Percentiles rank a stretch among this genome's conserved stretches.
phyloP scores from a whole-genome alignment of 108 stramenopile genomes.

The Craspedostauros australis region DNA sequence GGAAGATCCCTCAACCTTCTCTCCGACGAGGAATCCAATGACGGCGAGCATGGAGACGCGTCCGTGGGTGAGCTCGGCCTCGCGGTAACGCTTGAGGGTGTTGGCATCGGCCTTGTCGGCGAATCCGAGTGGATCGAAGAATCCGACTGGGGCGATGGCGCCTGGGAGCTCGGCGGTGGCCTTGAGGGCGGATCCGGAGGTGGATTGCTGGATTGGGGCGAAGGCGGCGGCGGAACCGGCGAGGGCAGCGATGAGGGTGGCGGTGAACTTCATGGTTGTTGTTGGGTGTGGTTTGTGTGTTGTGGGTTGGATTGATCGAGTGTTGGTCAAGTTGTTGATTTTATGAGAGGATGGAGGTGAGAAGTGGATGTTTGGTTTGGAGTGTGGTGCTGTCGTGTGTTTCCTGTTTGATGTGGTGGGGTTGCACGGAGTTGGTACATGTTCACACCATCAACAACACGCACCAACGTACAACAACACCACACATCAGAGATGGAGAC shows the following conservation, averaged over 20 bases:
- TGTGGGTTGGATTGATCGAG: not conserved
- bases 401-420: no score
- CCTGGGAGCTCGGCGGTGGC: constrained; percentile 32
- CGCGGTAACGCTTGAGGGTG: constrained; percentile 73
- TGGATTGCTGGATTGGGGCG: constrained; percentile 19
- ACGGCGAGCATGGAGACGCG: constrained; percentile 71
- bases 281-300: not conserved
- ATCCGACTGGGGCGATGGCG: constrained; percentile 36
- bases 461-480: no score
- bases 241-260: constrained; percentile 23
- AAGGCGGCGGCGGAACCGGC: constrained; percentile 33
- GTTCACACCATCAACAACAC: no score
- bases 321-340: no score
- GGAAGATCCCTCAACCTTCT: constrained; percentile 53
- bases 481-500: no score
- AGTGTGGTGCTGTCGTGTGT: no score
- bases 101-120: constrained; percentile 46
- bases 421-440: no score
- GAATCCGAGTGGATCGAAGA: constrained; percentile 57
- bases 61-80: constrained; percentile 77
- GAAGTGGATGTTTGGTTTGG: no score
- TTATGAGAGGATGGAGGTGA: no score
- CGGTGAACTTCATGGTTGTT: constrained; percentile 27
- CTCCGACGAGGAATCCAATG: constrained; percentile 55
- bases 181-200: constrained; percentile 12